Evolutionary conservation across 192 early-diverging fungal genomes (phyloP), one percentile per base, ranked within the genome.

Genomic region (Podila epigama): DNA sequence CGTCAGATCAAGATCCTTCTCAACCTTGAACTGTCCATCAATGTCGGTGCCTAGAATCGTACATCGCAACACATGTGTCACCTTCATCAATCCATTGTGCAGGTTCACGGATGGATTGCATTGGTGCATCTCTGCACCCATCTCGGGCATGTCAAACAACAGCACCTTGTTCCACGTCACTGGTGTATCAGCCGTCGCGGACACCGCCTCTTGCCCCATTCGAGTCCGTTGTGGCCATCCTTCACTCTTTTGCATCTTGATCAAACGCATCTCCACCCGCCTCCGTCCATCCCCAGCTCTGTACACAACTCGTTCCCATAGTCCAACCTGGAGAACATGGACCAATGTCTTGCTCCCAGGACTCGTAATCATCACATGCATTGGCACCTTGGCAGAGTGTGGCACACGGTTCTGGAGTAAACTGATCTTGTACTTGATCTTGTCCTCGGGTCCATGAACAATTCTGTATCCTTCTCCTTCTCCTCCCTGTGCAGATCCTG

Each of bases 81-180:
- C 66, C 40, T 77, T 77, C 73, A 77, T 77, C 9, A 77, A 31
- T 33, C 73, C 73, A 33, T 64, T 77, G 48, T 77, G n/a, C n/a
- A n/a, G n/a, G n/a, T n/a, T 66, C 0, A 61, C 73, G 0, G 73
- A 77, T 27, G 73, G 73, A 25, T 77, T 77, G 56, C 73, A 77
- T 18, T 77, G 66, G 35, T 58, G 67, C 9, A 59, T 25, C 7
- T 77, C 73, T 15, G 66, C 42, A 9, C 73, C 73, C 66, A 77
- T 77, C 2, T 44, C 55, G 25, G 73, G 73, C 73, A 77, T 77
- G 39, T 77, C 73, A 12, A 77, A 77, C 7, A 77, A 33, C 25
- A 77, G 34, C 7, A 77, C 73, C 40, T 77, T 77, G 73, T 68
- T 77, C 73, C 73, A 77, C 16, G 61, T 77, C 73, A 66, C 67